Conservation (phyloP, 2,329 filamentous ascomycete genomes). For the Fusarium hostae region DNA sequence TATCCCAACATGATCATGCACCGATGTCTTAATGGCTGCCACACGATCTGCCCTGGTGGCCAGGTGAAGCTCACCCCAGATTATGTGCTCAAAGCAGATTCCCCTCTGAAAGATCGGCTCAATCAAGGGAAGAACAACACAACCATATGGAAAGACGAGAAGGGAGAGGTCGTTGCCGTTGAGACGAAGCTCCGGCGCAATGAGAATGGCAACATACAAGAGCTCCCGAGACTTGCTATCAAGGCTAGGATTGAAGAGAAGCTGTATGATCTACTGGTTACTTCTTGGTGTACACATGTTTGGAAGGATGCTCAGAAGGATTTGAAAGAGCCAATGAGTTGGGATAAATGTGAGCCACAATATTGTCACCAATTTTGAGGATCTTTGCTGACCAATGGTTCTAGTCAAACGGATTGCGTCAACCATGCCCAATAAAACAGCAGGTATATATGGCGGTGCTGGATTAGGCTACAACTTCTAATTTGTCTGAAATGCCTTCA, state of each 20-base stretch:
- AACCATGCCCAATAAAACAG: neutral
- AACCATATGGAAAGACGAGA: slow-evolving; percentile 39
- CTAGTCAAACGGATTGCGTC: slow-evolving; percentile 24
- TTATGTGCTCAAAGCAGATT: slow-evolving; percentile 36
- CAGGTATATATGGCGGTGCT: neutral
- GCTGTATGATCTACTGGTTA: slow-evolving; percentile 44
- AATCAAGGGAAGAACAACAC: slow-evolving; percentile 38
- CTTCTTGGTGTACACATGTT: slow-evolving; percentile 46
- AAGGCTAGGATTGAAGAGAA: slow-evolving; percentile 39
- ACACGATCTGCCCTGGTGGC: slow-evolving; percentile 20
- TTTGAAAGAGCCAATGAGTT: slow-evolving; percentile 37
- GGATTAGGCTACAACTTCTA: neutral
- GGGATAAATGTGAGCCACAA: slow-evolving; percentile 40
- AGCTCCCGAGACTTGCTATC: slow-evolving; percentile 40
- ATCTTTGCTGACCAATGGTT: neutral
- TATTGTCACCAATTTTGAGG: neutral
- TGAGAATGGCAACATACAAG: slow-evolving; percentile 24
- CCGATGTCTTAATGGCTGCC: slow-evolving; percentile 13
- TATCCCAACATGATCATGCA: slow-evolving; percentile 35
- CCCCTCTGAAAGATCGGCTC: slow-evolving; percentile 32
- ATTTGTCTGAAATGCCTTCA: neutral
- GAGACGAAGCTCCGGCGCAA: slow-evolving; percentile 40
- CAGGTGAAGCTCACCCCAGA: slow-evolving; percentile 14
- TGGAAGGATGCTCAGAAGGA: slow-evolving; percentile 44
- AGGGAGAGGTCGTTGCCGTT: slow-evolving; percentile 38